phyloP scores from a whole-genome alignment of 805 yeast species.

The Candida incommunis region DNA sequence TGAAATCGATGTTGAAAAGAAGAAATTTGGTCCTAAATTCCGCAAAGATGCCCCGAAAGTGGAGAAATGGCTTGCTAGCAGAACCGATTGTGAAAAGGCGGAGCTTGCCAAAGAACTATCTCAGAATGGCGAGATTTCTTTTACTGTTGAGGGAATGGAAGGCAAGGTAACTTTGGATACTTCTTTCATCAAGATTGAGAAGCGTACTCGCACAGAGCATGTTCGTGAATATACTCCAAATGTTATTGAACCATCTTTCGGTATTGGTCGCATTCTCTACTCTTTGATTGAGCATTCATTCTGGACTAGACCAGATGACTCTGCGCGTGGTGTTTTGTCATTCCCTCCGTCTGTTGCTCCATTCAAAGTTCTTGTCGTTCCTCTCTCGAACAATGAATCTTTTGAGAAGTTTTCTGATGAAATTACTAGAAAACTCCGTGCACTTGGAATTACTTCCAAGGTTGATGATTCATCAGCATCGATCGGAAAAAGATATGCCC shows the following conservation, averaged over 20 bases:
- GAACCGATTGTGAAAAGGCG: slow-evolving; percentile 79
- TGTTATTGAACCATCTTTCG: slow-evolving; percentile 98
- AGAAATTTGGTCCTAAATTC: slow-evolving; percentile 95
- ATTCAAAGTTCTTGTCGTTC: slow-evolving; percentile 90
- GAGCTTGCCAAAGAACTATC: slow-evolving; percentile 56
- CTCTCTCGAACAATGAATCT: slow-evolving; percentile 73
- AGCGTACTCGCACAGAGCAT: slow-evolving; percentile 72
- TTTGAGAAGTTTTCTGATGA: slow-evolving; percentile 61
- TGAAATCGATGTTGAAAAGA: slow-evolving; percentile 82
- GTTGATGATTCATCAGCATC: slow-evolving; percentile 95
- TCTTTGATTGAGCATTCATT: slow-evolving; percentile 85
- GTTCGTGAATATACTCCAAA: slow-evolving; percentile 92
- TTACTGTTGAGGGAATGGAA: slow-evolving; percentile 51
- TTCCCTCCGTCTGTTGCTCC: slow-evolving; percentile 96
- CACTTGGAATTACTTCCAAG: slow-evolving; percentile 80
- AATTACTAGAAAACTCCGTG: slow-evolving; percentile 59
- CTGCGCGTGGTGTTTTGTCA: slow-evolving; percentile 78
- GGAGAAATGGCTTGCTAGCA: slow-evolving; percentile 58
- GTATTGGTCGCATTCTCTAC: slow-evolving; percentile 95
- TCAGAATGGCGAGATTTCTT: slow-evolving; percentile 46
- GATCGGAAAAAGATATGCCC: slow-evolving; percentile 94
- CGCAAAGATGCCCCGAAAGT: slow-evolving; percentile 93
- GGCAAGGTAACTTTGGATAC: slow-evolving; percentile 55
- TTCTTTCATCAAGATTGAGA: slow-evolving; percentile 59
- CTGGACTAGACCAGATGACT: slow-evolving; percentile 89